A percentile compares a stretch with the other conserved stretches of the same genome.
These are phyloP conservation scores for Aurantiochytrium sp. DNA, from an alignment of 108 stramenopile genomes.

Conservation along the genomic window DNA sequence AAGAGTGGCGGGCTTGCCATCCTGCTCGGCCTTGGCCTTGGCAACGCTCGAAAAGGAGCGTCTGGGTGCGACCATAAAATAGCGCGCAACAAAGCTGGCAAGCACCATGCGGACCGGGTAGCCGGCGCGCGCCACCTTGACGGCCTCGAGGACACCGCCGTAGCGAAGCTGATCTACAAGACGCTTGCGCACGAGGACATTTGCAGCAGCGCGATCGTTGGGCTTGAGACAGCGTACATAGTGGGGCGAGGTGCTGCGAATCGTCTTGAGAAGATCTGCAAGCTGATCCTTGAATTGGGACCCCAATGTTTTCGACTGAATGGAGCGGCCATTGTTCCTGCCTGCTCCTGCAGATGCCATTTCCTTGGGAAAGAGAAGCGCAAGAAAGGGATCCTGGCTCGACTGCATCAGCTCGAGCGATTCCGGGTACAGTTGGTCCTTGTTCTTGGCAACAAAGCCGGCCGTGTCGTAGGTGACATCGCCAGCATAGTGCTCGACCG, in stretches of 20 bases:
- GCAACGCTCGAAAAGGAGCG: neutral
- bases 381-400: conserved; percentile 63
- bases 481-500: conserved; percentile 88
- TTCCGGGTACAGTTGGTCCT: conserved; percentile 84
- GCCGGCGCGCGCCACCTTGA: conserved; percentile 94
- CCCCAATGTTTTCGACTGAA: conserved; percentile 56
- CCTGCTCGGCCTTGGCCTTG: neutral
- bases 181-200: conserved; percentile 63
- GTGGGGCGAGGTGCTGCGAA: conserved; percentile 93
- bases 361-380: conserved; percentile 55
- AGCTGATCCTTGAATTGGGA: conserved; percentile 73
- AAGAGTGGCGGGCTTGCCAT: neutral
- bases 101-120: conserved; percentile 93
- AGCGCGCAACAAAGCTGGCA: conserved; percentile 74
- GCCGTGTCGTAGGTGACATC: conserved; percentile 79
- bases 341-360: neutral
- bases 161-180: conserved; percentile 90
- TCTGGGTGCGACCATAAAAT: conserved; percentile 26
- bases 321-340: neutral
- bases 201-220: conserved; percentile 75
- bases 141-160: conserved; percentile 97
- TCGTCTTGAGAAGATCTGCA: conserved; percentile 49
- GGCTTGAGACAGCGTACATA: conserved; percentile 98
- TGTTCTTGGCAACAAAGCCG: conserved; percentile 95
- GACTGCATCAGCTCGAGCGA: conserved; percentile 76